Percentiles rank a stretch among this genome's conserved stretches.
phyloP scores from a whole-genome alignment of 345 rosid species.

The Fremontodendron californicum region DNA sequence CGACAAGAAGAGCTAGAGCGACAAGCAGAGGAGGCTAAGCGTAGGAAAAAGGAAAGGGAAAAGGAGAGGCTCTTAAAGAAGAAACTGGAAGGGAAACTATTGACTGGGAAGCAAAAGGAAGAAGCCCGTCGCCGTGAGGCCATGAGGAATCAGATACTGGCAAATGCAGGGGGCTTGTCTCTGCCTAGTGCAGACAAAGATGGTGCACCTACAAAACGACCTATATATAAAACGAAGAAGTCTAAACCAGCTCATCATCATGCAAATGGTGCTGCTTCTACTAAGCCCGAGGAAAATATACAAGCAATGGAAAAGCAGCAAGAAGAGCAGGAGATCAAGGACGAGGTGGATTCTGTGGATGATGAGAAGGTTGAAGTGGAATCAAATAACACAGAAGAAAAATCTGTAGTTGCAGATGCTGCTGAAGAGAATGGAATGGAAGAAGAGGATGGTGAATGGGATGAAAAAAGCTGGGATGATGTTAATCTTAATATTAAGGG shows the following conservation, averaged over 20 bases:
- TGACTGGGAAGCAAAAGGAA: constrained; percentile 85
- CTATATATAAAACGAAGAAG: constrained; percentile 75
- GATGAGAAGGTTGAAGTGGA: constrained; percentile 42
- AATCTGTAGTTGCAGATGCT: constrained; percentile 40
- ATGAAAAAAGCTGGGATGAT: constrained; percentile 95
- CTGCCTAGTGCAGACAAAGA: constrained; percentile 48
- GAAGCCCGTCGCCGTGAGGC: constrained; percentile 87
- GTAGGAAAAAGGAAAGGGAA: constrained; percentile 78
- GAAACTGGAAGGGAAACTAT: constrained; percentile 85
- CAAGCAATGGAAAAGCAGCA: constrained; percentile 42
- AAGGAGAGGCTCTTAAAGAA: constrained; percentile 82
- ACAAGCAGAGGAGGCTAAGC: constrained; percentile 94
- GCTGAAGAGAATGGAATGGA: constrained; percentile 53
- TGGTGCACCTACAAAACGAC: constrained; percentile 59
- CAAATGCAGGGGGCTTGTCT: constrained; percentile 43
- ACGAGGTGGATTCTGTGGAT: constrained; percentile 42
- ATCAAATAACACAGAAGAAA: constrained; percentile 36
- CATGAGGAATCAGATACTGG: constrained; percentile 75
- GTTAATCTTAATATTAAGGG: constrained; percentile 70
- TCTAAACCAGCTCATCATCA: constrained; percentile 58
- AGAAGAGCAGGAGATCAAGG: constrained; percentile 31
- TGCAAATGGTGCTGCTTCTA: constrained; percentile 49
- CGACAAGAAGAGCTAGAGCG: constrained; percentile 83
- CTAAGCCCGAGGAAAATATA: constrained; percentile 40
- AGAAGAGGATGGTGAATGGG: constrained; percentile 94